These are phyloP conservation scores for Boletellus ananas DNA, from an alignment of 768 basidiomycete species.

Conservation along the genomic window DNA sequence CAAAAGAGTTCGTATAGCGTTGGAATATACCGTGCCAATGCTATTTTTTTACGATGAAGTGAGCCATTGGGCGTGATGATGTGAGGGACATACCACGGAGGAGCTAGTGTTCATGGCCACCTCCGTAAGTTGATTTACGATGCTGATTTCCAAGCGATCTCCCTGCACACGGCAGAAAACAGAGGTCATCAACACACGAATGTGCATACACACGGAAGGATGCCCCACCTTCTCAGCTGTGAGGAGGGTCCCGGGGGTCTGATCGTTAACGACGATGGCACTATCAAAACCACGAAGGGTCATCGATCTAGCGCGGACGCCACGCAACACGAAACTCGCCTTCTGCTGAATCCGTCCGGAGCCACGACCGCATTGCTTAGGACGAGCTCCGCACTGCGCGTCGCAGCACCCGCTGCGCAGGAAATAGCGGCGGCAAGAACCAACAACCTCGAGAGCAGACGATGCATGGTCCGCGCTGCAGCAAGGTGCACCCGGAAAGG, in stretches of 20 bases:
- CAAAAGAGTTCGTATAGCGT: constrained; percentile 38
- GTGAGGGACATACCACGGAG: constrained; percentile 34
- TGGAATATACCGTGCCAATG: constrained; percentile 52
- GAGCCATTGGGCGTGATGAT: background rate
- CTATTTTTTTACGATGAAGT: background rate
- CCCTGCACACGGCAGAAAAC: constrained; percentile 26
- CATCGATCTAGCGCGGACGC: background rate
- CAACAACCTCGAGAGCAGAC: constrained; percentile 5
- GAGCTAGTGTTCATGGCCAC: constrained; percentile 38
- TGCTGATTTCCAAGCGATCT: constrained; percentile 39
- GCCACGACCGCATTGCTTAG: constrained; percentile 38
- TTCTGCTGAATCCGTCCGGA: constrained; percentile 41
- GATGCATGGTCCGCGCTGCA: constrained; percentile 4
- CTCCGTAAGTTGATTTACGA: constrained; percentile 38
- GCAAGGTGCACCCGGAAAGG: too few species aligned
- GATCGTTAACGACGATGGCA: constrained; percentile 40
- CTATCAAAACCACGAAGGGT: constrained; percentile 12
- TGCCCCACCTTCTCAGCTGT: constrained; percentile 35
- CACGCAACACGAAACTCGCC: constrained; percentile 13
- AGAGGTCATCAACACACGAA: background rate
- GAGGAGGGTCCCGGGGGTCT: constrained; percentile 39
- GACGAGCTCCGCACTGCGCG: constrained; percentile 24
- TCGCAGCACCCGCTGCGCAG: constrained; percentile 4
- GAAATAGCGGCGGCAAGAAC: constrained; percentile 8
- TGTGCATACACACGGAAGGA: background rate